phyloP scores from a whole-genome alignment of 1,284 basidiomycete species.

The Acaromyces ingoldii region DNA sequence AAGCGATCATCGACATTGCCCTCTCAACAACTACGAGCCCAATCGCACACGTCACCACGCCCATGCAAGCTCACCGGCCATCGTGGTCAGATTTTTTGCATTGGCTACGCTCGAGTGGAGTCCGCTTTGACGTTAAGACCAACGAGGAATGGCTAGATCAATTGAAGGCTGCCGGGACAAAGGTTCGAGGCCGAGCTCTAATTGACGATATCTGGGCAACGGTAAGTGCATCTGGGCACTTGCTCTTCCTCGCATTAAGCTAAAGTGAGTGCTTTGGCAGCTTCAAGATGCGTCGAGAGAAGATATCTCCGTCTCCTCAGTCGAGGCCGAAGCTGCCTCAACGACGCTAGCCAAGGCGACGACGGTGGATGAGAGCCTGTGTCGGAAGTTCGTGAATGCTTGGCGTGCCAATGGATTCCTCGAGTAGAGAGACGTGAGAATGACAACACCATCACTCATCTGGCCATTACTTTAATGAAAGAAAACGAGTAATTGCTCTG shows the following conservation, averaged over 20 bases:
- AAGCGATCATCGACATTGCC: conserved; percentile 58
- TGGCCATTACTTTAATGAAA: too few species aligned
- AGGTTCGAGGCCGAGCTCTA: conserved; percentile 11
- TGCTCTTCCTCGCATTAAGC: neutral
- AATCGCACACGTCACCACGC: neutral
- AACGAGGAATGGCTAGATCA: conserved; percentile 58
- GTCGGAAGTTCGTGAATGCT: neutral
- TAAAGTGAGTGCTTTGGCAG: neutral
- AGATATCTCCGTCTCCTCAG: neutral
- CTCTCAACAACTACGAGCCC: conserved; percentile 21
- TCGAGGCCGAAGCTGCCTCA: neutral
- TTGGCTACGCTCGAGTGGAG: conserved; percentile 62
- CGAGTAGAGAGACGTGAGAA: too few species aligned
- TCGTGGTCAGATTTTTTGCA: conserved; percentile 57
- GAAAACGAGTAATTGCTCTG: too few species aligned
- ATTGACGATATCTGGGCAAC: conserved; percentile 11
- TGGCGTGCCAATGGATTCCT: conserved; percentile 7
- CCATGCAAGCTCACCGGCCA: neutral
- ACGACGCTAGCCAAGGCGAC: neutral
- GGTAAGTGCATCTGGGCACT: neutral
- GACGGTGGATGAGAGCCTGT: conserved; percentile 2
- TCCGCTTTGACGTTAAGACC: conserved; percentile 70
- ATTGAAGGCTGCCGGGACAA: conserved; percentile 43
- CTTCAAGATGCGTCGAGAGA: neutral
- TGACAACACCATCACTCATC: too few species aligned